A percentile compares a stretch with the other conserved stretches of the same genome.
phyloP scores from a whole-genome alignment of 352 stramenopile species.

The Phytophthora melonis region DNA sequence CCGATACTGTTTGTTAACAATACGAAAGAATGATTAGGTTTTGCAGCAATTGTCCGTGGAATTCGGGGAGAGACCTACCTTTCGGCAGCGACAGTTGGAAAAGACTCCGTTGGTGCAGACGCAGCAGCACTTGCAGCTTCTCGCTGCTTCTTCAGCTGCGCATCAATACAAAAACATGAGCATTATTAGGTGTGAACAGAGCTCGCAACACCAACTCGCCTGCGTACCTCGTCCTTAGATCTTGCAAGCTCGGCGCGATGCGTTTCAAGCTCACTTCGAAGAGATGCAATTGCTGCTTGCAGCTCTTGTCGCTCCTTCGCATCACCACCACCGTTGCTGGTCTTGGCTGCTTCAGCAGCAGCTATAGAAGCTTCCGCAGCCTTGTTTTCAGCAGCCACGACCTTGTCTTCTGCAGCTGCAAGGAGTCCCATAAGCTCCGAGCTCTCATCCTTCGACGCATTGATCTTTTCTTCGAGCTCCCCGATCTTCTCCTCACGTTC shows the following conservation, averaged over 20 bases:
- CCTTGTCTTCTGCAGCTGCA: conserved; percentile 37
- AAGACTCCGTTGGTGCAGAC: conserved; percentile 6
- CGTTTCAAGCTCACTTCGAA: conserved; percentile 33
- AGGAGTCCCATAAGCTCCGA: conserved; percentile 40
- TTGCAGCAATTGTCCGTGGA: too few relatives aligned
- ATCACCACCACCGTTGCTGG: conserved; percentile 14
- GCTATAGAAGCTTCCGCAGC: conserved; percentile 32
- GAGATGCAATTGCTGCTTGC: conserved; percentile 31
- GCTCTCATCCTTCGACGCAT: conserved; percentile 40
- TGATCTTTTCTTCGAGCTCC: conserved; percentile 22
- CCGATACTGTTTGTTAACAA: conserved; percentile 15
- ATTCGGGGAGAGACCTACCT: conserved; percentile 15
- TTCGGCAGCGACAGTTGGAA: conserved; percentile 5
- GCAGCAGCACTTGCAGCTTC: conserved; percentile 8
- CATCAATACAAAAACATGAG: not conserved
- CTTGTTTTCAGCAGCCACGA: conserved; percentile 37
- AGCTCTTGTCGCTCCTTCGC: conserved; percentile 23
- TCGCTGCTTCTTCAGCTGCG: conserved; percentile 30
- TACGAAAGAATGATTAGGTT: not conserved
- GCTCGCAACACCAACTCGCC: not conserved
- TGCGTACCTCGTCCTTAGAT: conserved; percentile 32
- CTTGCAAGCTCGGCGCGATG: conserved; percentile 22
- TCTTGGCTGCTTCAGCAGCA: conserved; percentile 22
- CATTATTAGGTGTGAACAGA: not conserved
- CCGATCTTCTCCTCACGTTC: conserved; percentile 16